Conservation (phyloP, 352 stramenopile species). For the Phytopythium helicoides region DNA sequence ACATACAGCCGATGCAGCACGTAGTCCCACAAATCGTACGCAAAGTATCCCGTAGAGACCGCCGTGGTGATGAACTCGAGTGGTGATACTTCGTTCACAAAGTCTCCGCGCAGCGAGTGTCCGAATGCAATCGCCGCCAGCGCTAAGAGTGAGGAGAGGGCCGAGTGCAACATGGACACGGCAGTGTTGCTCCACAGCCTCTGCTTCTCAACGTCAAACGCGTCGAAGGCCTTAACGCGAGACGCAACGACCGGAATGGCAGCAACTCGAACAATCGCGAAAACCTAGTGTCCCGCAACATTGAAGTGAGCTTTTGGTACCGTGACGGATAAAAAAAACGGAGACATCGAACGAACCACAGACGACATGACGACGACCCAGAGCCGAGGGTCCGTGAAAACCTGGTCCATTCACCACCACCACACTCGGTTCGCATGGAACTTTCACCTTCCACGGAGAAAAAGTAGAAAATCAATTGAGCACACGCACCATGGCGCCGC, state of each 20-base stretch:
- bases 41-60: slow-evolving; percentile 75
- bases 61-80: slow-evolving; percentile 52
- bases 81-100: slow-evolving; percentile 33
- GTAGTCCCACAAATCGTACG: slow-evolving; percentile 82
- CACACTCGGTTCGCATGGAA: no score
- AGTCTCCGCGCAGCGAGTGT: slow-evolving; percentile 49
- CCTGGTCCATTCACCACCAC: slow-evolving; percentile 19
- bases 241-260: slow-evolving; percentile 30
- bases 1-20: slow-evolving; percentile 69
- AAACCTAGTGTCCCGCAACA: slow-evolving; percentile 26
- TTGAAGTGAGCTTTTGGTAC: no score
- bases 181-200: slow-evolving; percentile 73
- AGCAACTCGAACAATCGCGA: slow-evolving; percentile 41
- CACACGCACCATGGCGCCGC: slow-evolving; percentile 49
- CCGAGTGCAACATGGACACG: slow-evolving; percentile 71
- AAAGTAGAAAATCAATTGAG: no score
- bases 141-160: slow-evolving; percentile 49
- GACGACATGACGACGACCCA: slow-evolving; percentile 69
- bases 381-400: slow-evolving; percentile 53
- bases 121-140: slow-evolving; percentile 42
- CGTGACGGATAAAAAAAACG: no score
- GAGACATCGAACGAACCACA: slow-evolving; percentile 23
- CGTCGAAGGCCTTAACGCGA: slow-evolving; percentile 41
- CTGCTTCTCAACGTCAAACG: slow-evolving; percentile 42
- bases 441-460: no score